Evolutionary conservation across 2,329 filamentous ascomycete genomes (phyloP), one percentile per base, ranked within the genome.

Genomic region (Tetracladium maxilliforme): DNA sequence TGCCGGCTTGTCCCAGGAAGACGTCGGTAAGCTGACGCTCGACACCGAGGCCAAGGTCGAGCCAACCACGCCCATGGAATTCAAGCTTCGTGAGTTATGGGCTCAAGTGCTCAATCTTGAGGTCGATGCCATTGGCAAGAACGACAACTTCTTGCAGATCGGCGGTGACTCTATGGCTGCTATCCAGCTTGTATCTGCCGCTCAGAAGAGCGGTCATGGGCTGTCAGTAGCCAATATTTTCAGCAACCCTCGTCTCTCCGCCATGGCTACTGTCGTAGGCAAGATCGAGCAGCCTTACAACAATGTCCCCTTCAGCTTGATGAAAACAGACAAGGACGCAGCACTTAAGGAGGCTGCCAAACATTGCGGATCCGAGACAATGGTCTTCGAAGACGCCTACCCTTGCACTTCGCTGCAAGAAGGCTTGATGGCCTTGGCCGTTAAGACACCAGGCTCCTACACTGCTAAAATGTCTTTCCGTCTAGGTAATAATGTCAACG

Each of bases 181-280:
- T n/a, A n/a, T n/a, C n/a, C n/a, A n/a, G n/a, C n/a, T n/a, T n/a
- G n/a, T n/a, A n/a, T n/a, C n/a, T n/a, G n/a, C n/a, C n/a, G n/a
- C n/a, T n/a, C n/a, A n/a, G n/a, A n/a, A n/a, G n/a, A n/a, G n/a
- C n/a, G n/a, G n/a, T n/a, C n/a, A n/a, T n/a, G n/a, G n/a, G n/a
- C n/a, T n/a, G n/a, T n/a, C n/a, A n/a, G 58, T 62, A 4, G 45
- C 48, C 5, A 48, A 55, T 22, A 48, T 58, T 13, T 61, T 62
- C 36, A 26, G 33, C 3, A 43, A 56, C 25, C 52, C 56, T 14
- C 51, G 42, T 6, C 41, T 61, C 4, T 40, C 54, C 2, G 51
- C 43, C 0, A 64, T 66, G 60, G 57, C 60, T 6, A 33, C 30
- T 7, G 35, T 45, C 4, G 36, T 47, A n/a, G n/a, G n/a, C n/a